Percentiles rank a stretch among this genome's conserved stretches.
These are phyloP conservation scores for Didymellaceae sp. DNA, from an alignment of 2,329 filamentous ascomycete genomes.

Conservation along the genomic window DNA sequence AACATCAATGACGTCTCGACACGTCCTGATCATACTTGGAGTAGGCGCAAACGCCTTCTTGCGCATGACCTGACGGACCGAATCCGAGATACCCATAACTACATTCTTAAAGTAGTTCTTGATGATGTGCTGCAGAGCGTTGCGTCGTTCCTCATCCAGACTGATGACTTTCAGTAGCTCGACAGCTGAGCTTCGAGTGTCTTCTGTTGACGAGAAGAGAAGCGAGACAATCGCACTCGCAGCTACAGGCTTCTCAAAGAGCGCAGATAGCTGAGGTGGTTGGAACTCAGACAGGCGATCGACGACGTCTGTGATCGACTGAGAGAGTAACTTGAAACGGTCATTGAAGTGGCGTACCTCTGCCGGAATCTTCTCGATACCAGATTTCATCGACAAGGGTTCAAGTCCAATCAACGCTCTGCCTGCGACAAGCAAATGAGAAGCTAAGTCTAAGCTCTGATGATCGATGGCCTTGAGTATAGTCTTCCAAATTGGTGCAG, in stretches of 20 bases:
- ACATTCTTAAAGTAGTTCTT: slow-evolving; percentile 62
- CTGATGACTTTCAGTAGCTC: slow-evolving; percentile 85
- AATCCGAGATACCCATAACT: slow-evolving; percentile 62
- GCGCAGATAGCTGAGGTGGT: slow-evolving; percentile 68
- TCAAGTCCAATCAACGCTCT: slow-evolving; percentile 77
- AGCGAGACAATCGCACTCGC: slow-evolving; percentile 78
- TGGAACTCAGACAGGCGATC: slow-evolving; percentile 80
- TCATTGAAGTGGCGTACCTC: slow-evolving; percentile 78
- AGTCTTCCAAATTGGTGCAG: slow-evolving; percentile 78
- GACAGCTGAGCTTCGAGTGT: slow-evolving; percentile 79
- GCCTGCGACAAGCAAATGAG: slow-evolving; percentile 73
- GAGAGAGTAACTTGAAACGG: slow-evolving; percentile 67
- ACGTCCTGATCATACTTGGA: slow-evolving; percentile 66
- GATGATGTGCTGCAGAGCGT: slow-evolving; percentile 68
- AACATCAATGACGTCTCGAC: slow-evolving; percentile 67
- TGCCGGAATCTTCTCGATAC: slow-evolving; percentile 52
- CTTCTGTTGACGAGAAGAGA: slow-evolving; percentile 79
- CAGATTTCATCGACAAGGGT: slow-evolving; percentile 61
- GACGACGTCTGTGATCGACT: slow-evolving; percentile 74
- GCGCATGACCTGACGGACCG: slow-evolving; percentile 61
- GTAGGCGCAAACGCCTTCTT: slow-evolving; percentile 66
- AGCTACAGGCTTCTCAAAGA: slow-evolving; percentile 72
- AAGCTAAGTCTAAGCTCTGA: slow-evolving; percentile 74
- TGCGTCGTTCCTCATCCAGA: slow-evolving; percentile 67
- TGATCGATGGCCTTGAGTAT: slow-evolving; percentile 72